Evolutionary conservation across 2,329 filamentous ascomycete genomes (phyloP).

Genomic region (Cyphellophora attinorum): DNA sequence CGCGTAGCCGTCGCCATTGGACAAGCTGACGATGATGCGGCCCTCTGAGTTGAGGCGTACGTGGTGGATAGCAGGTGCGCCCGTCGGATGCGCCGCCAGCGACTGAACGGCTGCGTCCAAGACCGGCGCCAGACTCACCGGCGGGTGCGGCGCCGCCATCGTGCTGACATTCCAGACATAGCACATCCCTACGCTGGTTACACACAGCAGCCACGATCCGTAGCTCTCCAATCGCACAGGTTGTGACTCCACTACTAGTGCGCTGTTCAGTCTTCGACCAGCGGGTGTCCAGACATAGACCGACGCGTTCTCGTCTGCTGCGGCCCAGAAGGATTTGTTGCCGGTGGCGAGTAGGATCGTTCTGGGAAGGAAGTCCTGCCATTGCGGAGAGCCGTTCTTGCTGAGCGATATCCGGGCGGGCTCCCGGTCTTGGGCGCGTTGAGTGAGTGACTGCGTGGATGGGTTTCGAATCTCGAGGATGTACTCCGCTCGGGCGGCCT

Average conservation of each 20-base stretch:
- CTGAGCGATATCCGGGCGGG: constrained; percentile 75
- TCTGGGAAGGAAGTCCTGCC: constrained; percentile 87
- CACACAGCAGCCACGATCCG: constrained; percentile 79
- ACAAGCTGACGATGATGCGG: constrained; percentile 77
- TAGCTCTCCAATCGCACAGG: constrained; percentile 88
- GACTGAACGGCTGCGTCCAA: constrained; percentile 77
- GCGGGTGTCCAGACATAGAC: constrained; percentile 88
- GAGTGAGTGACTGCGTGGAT: constrained; percentile 47
- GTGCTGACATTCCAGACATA: constrained; percentile 89
- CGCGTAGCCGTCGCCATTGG: constrained; percentile 87
- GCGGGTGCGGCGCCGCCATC: constrained; percentile 76
- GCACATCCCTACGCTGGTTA: constrained; percentile 78
- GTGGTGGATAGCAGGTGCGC: constrained; percentile 76
- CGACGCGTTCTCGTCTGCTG: constrained; percentile 84
- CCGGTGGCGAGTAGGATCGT: constrained; percentile 85
- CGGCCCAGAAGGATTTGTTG: constrained; percentile 84
- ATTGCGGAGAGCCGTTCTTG: constrained; percentile 69
- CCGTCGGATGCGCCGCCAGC: constrained; percentile 67
- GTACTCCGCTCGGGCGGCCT: constrained; percentile 58
- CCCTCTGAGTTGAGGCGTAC: constrained; percentile 85
- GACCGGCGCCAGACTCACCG: constrained; percentile 77
- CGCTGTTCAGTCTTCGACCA: constrained; percentile 73
- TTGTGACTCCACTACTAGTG: constrained; percentile 80
- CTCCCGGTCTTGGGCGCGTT: constrained; percentile 58
- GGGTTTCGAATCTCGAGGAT: constrained; percentile 87